These are phyloP conservation scores for Xylaria arbuscula DNA, from an alignment of 2,329 filamentous ascomycete species.

Conservation along the genomic window DNA sequence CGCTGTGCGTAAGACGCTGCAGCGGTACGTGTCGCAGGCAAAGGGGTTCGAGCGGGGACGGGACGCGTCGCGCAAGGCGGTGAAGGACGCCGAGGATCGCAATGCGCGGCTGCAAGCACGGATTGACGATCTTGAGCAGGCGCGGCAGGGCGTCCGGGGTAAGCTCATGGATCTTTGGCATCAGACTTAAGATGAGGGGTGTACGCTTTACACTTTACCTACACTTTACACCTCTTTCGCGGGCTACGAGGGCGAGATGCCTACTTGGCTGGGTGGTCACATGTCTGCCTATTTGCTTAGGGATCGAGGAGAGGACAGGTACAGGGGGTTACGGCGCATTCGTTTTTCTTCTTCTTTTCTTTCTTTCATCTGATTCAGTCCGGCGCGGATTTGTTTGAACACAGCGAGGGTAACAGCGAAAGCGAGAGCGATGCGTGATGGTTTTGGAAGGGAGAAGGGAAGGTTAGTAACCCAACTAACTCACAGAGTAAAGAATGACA, in stretches of 20 bases:
- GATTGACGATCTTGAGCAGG: constrained; percentile 55
- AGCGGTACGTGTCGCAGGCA: constrained; percentile 66
- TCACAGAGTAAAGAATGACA: neutral
- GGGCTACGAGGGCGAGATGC: too few relatives aligned
- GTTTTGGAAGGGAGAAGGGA: too few relatives aligned
- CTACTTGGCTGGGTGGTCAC: too few relatives aligned
- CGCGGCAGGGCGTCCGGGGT: constrained; percentile 37
- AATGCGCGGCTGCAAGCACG: constrained; percentile 53
- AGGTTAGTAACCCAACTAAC: too few relatives aligned
- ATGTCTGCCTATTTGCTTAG: too few relatives aligned
- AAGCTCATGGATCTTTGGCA: constrained; percentile 27
- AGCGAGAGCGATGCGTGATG: too few relatives aligned
- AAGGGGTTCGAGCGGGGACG: constrained; percentile 73
- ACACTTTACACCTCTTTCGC: too few relatives aligned
- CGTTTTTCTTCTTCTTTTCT: too few relatives aligned
- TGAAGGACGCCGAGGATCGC: constrained; percentile 70
- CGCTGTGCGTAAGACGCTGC: constrained; percentile 59
- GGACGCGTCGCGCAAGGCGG: constrained; percentile 70
- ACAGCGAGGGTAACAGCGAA: too few relatives aligned
- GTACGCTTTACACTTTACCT: neutral
- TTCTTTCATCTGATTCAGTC: neutral
- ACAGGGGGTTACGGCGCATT: too few relatives aligned
- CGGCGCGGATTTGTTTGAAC: neutral
- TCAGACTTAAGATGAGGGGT: constrained; percentile 20
- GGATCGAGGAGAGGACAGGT: too few relatives aligned